These are phyloP conservation scores for Sphaerulina vaccinii DNA, from an alignment of 2,329 filamentous ascomycete species.

Conservation along the genomic window DNA sequence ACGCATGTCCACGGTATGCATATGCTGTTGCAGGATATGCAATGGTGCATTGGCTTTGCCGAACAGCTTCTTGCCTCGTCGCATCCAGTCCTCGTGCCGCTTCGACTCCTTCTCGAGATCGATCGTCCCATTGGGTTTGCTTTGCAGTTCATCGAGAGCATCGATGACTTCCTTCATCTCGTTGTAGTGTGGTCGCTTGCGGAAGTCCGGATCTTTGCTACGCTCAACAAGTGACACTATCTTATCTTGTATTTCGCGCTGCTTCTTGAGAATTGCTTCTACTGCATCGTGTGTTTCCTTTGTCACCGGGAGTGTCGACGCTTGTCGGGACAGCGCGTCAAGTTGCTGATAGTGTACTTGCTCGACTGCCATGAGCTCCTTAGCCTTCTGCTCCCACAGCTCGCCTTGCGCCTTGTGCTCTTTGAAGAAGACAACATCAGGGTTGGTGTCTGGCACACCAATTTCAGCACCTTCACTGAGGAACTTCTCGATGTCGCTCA, in stretches of 20 bases:
- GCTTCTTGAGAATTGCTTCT: slow-evolving; percentile 91
- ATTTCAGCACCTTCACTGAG: slow-evolving; percentile 75
- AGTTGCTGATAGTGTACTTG: slow-evolving; percentile 91
- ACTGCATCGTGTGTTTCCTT: slow-evolving; percentile 76
- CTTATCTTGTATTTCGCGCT: slow-evolving; percentile 87
- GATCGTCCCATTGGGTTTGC: slow-evolving; percentile 84
- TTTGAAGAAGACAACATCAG: slow-evolving; percentile 71
- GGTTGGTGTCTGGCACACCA: slow-evolving; percentile 75
- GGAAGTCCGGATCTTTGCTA: slow-evolving; percentile 71
- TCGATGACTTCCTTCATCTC: slow-evolving; percentile 91
- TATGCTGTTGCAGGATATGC: slow-evolving; percentile 91
- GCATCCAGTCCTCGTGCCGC: slow-evolving; percentile 98
- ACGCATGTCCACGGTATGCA: slow-evolving; percentile 87
- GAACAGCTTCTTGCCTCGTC: slow-evolving; percentile 94
- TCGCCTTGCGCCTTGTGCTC: slow-evolving; percentile 75
- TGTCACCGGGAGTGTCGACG: slow-evolving; percentile 75
- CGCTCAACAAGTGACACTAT: slow-evolving; percentile 79
- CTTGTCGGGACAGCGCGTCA: slow-evolving; percentile 84
- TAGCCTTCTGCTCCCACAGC: slow-evolving; percentile 88
- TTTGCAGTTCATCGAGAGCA: slow-evolving; percentile 82
- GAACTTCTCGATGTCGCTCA: slow-evolving; percentile 76
- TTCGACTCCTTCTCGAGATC: slow-evolving; percentile 94
- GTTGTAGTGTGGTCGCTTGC: slow-evolving; percentile 77
- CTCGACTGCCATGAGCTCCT: slow-evolving; percentile 89
- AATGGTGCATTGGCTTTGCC: slow-evolving; percentile 96